Evolutionary conservation across 2,329 filamentous ascomycete species (phyloP), one percentile per base, ranked within the genome.

Genomic region (Xylaria sp.): DNA sequence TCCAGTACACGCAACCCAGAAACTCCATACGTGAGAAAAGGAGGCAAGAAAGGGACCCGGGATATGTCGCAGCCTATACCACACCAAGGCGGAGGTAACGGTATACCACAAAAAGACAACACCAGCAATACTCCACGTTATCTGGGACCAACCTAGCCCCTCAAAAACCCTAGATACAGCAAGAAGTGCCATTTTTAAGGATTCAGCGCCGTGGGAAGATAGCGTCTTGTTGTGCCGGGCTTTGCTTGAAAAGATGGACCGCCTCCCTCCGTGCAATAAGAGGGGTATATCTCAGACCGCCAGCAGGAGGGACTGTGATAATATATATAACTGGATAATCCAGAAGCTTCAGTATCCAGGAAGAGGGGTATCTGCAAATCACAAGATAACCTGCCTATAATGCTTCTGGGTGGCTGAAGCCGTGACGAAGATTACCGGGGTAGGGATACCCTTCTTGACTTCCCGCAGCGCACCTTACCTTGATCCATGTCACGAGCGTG

Each of bases 21-120:
- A 70, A 1, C 59, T 37, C 76, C 76, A 78, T 20, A 76, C 41
- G 51, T 76, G 65, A 1, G 76, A 74, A 25, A 79, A 71, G 20
- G 72, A 73, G 6, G 76, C 75, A 6, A 75, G 57, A 10, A 63
- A 63, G 4, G 77, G 77, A 7, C 76, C 77, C 1, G 75, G 74
- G 37, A 79, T 71, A 52, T 75, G 72, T 5, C 75, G 69, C 12
- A 79, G 73, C 7, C 70, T 74, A 34, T 73, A 60, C 75, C 76
- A 78, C 46, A 70, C 67, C 56, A 63, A 28, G 20, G 55, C n/a
- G 44, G 71, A 59, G 18, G 63, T 66, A 50, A 68, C 44, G 34
- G 55, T 51, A 50, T 73, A 73, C 69, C 69, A 75, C 8, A 70
- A 8, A 28, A 69, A 7, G 28, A 28, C 46, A 23, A 62, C 37